These are phyloP conservation scores for Cyberlindnera galapagoensis DNA, from an alignment of 805 yeast genomes.

Conservation along the genomic window DNA sequence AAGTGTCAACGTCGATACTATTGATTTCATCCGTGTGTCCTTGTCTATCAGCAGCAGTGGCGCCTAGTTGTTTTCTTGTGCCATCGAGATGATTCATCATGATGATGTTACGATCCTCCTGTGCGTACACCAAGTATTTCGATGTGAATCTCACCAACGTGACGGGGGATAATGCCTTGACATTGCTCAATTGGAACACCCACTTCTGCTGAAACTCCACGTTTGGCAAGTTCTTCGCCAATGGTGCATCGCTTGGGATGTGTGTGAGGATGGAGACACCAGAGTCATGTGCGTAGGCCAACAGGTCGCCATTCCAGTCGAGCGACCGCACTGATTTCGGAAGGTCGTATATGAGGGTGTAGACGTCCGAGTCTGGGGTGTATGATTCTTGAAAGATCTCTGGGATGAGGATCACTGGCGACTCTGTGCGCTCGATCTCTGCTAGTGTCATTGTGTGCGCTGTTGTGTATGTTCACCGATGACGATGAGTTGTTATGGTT, in stretches of 20 bases:
- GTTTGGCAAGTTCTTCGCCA: conserved; percentile 20
- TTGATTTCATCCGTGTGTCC: conserved; percentile 25
- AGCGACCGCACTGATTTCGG: conserved; percentile 12
- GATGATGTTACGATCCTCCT: conserved; percentile 16
- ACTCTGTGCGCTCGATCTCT: conserved; percentile 14
- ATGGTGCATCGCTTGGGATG: conserved; percentile 14
- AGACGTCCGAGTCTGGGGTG: conserved; percentile 17
- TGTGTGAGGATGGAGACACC: conserved; percentile 21
- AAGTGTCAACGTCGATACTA: conserved; percentile 25
- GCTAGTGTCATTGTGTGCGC: conserved; percentile 2
- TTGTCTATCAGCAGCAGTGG: conserved; percentile 3
- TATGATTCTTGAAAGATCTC: conserved; percentile 17
- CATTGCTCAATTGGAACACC: conserved; percentile 17
- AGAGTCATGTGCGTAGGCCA: conserved; percentile 18
- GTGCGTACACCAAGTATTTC: conserved; percentile 16
- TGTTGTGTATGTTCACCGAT: too few species aligned
- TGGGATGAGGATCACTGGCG: conserved; percentile 19
- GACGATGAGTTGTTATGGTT: neutral
- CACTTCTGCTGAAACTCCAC: conserved; percentile 21
- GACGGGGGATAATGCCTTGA: conserved; percentile 12
- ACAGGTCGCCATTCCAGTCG: conserved; percentile 20
- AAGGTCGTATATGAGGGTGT: conserved; percentile 20
- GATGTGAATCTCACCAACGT: conserved; percentile 14
- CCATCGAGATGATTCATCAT: conserved; percentile 20
- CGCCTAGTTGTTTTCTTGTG: conserved; percentile 5